Percentiles rank a stretch among this genome's conserved stretches.
Conservation (phyloP, 2,329 filamentous ascomycete genomes). For the Claviceps arundinis region DNA sequence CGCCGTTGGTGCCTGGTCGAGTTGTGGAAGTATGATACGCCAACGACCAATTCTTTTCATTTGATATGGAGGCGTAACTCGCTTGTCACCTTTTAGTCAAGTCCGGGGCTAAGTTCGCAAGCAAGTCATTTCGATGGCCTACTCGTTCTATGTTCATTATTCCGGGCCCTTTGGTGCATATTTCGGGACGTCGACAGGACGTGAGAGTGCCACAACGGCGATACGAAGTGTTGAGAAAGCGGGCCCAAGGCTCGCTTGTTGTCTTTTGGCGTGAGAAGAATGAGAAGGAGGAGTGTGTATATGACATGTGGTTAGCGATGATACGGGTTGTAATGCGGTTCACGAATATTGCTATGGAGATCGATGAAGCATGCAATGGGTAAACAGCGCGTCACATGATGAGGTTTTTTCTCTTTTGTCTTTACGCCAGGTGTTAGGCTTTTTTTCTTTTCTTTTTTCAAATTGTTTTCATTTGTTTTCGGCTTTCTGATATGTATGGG, state of each 20-base stretch:
- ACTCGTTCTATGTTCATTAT: too few species aligned
- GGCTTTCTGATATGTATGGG: not conserved
- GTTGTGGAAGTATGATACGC: conserved; percentile 14
- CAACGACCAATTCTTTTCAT: not conserved
- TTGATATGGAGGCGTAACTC: not conserved
- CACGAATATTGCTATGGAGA: not conserved
- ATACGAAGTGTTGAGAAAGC: too few species aligned
- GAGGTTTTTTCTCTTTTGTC: not conserved
- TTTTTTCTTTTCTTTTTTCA: not conserved
- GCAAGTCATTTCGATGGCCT: too few species aligned
- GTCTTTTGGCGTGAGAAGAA: not conserved
- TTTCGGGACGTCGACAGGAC: too few species aligned
- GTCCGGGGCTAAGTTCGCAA: too few species aligned
- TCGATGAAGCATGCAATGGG: not conserved
- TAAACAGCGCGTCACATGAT: not conserved
- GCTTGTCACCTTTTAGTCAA: not conserved
- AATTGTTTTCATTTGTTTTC: not conserved
- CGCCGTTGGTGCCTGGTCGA: conserved; percentile 13
- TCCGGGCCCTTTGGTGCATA: too few species aligned
- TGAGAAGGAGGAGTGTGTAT: not conserved
- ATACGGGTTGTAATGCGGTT: not conserved
- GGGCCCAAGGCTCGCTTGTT: not conserved
- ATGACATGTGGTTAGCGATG: not conserved
- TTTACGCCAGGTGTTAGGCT: not conserved
- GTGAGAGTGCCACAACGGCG: too few species aligned